Percentiles rank a stretch among this genome's conserved stretches.
Conservation (phyloP, 2,329 filamentous ascomycete species). For the Thyridium curvatum region DNA sequence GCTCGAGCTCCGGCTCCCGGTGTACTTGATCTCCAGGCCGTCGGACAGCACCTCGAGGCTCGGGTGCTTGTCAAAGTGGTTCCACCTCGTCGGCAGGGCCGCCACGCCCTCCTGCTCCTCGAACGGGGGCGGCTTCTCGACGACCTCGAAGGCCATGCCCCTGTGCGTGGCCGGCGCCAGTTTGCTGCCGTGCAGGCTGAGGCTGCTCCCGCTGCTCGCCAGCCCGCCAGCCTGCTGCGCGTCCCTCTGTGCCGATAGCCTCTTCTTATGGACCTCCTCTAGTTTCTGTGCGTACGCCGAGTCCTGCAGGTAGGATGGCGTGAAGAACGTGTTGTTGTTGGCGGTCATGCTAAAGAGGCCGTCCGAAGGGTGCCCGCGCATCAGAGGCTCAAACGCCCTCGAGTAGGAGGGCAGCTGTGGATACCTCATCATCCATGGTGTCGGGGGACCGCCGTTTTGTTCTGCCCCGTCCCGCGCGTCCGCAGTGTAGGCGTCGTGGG, state of each 20-base stretch:
- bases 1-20: constrained; percentile 35
- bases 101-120: constrained; percentile 55
- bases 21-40: constrained; percentile 64
- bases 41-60: constrained; percentile 69
- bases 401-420: constrained; percentile 40
- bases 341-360: constrained; percentile 8
- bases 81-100: constrained; percentile 79
- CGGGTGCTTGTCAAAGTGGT: constrained; percentile 65
- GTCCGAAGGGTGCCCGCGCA: constrained; percentile 19
- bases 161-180: constrained; percentile 58
- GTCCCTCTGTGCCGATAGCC: constrained; percentile 43
- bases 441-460: constrained; percentile 2
- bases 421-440: constrained; percentile 5
- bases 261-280: constrained; percentile 62
- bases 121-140: constrained; percentile 62
- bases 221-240: constrained; percentile 40
- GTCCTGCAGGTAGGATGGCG: constrained; percentile 74
- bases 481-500: constrained; percentile 21
- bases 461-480: constrained; percentile 2
- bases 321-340: constrained; percentile 57
- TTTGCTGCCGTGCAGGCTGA: constrained; percentile 41
- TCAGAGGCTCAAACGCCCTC: constrained; percentile 45
- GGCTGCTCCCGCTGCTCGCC: constrained; percentile 46
- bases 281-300: constrained; percentile 75
- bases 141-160: constrained; percentile 76